Conservation (phyloP, 2,329 filamentous ascomycete species). For the Trichophyton benhamiae region DNA sequence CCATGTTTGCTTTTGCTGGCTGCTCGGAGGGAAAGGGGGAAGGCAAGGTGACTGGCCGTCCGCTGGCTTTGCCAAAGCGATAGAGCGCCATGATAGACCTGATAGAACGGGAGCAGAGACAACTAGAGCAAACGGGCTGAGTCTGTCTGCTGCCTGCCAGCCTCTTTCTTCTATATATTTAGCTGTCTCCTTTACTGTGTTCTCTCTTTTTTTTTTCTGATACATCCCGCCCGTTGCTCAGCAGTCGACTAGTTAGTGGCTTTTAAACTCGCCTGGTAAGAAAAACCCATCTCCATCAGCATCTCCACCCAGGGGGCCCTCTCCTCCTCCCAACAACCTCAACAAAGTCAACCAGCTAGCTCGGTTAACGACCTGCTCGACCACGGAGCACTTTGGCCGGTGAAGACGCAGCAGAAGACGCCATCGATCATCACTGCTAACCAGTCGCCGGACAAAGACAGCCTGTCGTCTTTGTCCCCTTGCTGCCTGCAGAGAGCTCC, state of each 20-base stretch:
- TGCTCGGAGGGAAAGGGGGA: background rate
- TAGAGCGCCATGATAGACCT: background rate
- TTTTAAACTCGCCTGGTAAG: background rate
- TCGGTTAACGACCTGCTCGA: background rate
- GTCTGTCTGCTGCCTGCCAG: background rate
- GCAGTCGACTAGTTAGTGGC: background rate
- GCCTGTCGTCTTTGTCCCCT: background rate
- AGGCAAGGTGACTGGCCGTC: background rate
- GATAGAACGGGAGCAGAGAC: background rate
- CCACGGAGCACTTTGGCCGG: background rate
- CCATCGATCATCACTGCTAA: no score
- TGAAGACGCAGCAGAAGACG: background rate
- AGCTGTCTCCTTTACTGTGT: background rate
- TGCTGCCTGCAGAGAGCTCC: background rate
- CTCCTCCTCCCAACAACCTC: background rate
- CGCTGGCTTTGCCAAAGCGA: background rate
- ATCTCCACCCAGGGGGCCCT: background rate
- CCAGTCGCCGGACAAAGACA: background rate
- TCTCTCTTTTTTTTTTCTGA: background rate
- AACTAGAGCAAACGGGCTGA: background rate
- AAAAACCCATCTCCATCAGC: background rate
- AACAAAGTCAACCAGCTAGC: background rate
- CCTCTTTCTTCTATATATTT: background rate
- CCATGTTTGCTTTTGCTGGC: background rate
- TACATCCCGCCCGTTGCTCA: background rate